These are phyloP conservation scores for Boletellus deceptivus DNA, from an alignment of 1,284 basidiomycete genomes.

Conservation along the genomic window DNA sequence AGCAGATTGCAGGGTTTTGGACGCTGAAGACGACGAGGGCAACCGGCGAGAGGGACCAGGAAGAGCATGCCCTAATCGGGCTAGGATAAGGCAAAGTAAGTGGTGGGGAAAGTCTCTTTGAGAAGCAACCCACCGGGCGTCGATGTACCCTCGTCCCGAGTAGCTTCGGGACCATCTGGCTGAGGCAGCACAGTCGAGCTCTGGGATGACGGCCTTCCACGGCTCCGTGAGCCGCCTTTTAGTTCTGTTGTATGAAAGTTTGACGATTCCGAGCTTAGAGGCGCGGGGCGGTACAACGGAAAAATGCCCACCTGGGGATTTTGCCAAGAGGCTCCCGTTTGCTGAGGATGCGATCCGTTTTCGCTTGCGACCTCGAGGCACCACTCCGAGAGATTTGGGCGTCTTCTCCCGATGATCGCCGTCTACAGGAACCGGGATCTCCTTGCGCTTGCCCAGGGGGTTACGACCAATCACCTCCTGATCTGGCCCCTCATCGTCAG, in stretches of 20 bases:
- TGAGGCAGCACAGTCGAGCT: not conserved
- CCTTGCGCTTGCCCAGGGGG: conserved; percentile 22
- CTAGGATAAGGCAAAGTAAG: conserved; percentile 13
- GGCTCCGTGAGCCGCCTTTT: conserved; percentile 8
- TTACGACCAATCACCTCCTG: conserved; percentile 1
- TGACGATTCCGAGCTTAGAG: conserved; percentile 9
- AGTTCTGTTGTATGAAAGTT: conserved; percentile 7
- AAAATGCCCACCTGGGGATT: conserved; percentile 22
- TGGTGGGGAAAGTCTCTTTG: not conserved
- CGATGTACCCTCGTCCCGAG: conserved; percentile 1
- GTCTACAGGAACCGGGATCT: conserved; percentile 1
- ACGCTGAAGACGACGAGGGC: conserved; percentile 3
- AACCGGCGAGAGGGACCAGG: conserved; percentile 11
- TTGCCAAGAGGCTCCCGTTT: not conserved
- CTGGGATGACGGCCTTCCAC: conserved; percentile 9
- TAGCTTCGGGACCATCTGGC: conserved; percentile 2
- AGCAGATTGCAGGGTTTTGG: conserved; percentile 9
- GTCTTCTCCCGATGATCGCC: conserved; percentile 8
- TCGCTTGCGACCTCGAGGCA: conserved; percentile 19
- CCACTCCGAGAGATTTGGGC: conserved; percentile 10
- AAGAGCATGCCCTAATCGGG: conserved; percentile 5
- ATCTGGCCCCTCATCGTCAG: not conserved
- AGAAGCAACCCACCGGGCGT: conserved; percentile 14
- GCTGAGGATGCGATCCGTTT: conserved; percentile 21
- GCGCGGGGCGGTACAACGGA: conserved; percentile 2